phyloP scores from a whole-genome alignment of 106 monocot genomes.

The Gastrodia elata region DNA sequence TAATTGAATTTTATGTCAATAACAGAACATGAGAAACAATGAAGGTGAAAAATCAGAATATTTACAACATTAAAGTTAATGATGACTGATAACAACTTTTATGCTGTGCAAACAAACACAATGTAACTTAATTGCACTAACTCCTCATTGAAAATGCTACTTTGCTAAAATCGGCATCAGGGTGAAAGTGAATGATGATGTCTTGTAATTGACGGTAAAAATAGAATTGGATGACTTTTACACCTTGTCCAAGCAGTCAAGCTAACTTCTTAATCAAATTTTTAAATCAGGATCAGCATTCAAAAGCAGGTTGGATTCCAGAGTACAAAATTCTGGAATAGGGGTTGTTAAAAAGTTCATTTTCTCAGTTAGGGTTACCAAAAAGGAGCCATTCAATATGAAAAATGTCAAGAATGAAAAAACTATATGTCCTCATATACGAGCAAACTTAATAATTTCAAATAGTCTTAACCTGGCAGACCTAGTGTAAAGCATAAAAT shows the following conservation, averaged over 20 bases:
- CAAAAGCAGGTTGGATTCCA: neutral
- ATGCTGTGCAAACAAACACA: neutral
- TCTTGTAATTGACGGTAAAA: neutral
- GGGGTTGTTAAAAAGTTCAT: neutral
- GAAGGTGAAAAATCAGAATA: neutral
- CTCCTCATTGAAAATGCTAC: neutral
- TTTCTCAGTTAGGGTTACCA: too few relatives aligned
- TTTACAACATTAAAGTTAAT: neutral
- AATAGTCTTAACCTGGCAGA: neutral
- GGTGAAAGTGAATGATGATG: neutral
- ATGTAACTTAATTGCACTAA: neutral
- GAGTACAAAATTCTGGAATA: neutral
- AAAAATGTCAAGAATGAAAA: too few relatives aligned
- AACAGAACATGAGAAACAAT: neutral
- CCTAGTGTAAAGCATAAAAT: neutral
- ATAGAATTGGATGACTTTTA: neutral
- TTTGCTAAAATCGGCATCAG: neutral
- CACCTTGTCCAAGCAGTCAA: neutral
- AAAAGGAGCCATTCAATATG: too few relatives aligned
- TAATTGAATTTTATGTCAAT: neutral
- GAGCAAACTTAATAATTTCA: too few relatives aligned
- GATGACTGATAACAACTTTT: neutral
- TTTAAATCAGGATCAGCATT: neutral
- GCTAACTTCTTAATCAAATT: neutral
- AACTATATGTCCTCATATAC: too few relatives aligned